Percentiles rank a stretch among this genome's conserved stretches.
These are phyloP conservation scores for Cytidiella melzeri DNA, from an alignment of 768 basidiomycete species.

Conservation along the genomic window DNA sequence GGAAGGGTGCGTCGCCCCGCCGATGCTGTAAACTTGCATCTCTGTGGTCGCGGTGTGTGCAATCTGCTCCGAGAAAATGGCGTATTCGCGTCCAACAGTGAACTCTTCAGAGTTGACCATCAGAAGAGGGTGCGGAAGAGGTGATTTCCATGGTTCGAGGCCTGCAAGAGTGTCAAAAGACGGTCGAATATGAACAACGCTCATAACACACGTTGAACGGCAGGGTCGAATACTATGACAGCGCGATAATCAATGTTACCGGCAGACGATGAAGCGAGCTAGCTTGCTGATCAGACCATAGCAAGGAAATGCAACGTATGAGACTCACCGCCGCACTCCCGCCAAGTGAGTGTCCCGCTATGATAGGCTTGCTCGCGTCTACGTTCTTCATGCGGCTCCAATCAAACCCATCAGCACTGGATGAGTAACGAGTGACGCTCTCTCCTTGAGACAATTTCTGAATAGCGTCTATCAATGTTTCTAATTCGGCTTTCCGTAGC, in stretches of 20 bases:
- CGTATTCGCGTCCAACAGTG: constrained; percentile 30
- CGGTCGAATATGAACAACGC: background rate
- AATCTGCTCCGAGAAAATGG: constrained; percentile 26
- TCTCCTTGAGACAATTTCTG: constrained; percentile 8
- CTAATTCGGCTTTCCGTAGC: constrained; percentile 35
- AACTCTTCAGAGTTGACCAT: constrained; percentile 38
- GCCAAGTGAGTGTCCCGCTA: constrained; percentile 29
- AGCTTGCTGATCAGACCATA: background rate
- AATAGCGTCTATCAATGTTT: constrained; percentile 25
- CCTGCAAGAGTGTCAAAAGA: constrained; percentile 15
- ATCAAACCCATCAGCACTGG: constrained; percentile 2
- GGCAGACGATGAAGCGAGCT: constrained; percentile 24
- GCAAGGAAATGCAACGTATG: background rate
- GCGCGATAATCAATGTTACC: constrained; percentile 20
- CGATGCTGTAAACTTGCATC: constrained; percentile 11
- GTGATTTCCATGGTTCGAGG: constrained; percentile 21
- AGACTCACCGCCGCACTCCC: constrained; percentile 24
- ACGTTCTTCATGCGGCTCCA: constrained; percentile 20
- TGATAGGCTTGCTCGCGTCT: constrained; percentile 19
- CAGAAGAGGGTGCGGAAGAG: constrained; percentile 28
- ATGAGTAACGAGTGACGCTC: constrained; percentile 1
- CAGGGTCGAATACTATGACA: constrained; percentile 26
- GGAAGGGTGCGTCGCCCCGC: constrained; percentile 27
- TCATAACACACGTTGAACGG: constrained; percentile 19
- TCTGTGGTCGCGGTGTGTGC: constrained; percentile 13